These are phyloP conservation scores for Tubosaeta brunneosetosa DNA, from an alignment of 768 basidiomycete genomes.

Conservation along the genomic window DNA sequence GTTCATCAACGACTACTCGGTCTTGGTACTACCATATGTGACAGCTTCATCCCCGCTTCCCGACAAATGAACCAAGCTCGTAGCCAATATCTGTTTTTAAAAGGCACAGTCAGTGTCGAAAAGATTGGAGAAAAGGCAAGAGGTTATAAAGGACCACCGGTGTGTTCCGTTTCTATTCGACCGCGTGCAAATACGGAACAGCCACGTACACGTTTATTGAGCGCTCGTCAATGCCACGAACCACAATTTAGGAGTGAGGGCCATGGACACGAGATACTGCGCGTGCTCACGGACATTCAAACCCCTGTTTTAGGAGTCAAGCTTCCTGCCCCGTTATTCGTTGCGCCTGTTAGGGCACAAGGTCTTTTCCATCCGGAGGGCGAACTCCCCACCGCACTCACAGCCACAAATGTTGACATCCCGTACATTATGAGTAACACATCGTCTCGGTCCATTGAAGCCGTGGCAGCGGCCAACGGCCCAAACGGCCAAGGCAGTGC, in stretches of 20 bases:
- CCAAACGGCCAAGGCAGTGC: constrained; percentile 41
- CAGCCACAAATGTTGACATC: background rate
- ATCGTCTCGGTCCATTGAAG: constrained; percentile 44
- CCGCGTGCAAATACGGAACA: background rate
- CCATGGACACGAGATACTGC: too few relatives aligned
- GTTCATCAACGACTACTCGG: background rate
- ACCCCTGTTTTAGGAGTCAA: background rate
- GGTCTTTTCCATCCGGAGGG: background rate
- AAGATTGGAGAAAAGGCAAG: background rate
- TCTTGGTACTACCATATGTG: background rate
- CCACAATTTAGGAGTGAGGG: background rate
- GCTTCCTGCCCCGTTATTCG: background rate
- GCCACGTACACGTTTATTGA: background rate
- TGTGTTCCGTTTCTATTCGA: background rate
- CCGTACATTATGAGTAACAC: background rate
- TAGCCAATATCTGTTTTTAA: background rate
- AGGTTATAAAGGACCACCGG: background rate
- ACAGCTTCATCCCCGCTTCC: background rate
- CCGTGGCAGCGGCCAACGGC: constrained; percentile 43
- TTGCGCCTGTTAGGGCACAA: background rate
- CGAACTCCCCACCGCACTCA: background rate
- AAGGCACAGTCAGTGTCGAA: background rate
- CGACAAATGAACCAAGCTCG: background rate
- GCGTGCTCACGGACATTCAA: background rate
- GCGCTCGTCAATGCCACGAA: background rate